Conservation (phyloP, 305 asterid species). For the Nicotiana rustica region DNA sequence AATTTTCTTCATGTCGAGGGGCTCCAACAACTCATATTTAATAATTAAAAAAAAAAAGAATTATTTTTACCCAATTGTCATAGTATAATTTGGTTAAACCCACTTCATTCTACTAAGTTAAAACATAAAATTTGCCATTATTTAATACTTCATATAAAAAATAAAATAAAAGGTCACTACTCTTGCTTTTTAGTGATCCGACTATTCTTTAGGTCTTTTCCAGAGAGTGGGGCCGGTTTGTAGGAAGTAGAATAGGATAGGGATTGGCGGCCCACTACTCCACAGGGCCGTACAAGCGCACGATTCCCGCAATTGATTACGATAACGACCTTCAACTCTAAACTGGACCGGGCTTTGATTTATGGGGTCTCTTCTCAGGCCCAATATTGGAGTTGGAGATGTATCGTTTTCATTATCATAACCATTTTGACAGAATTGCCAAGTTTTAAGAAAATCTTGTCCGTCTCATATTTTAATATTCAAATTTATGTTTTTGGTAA, state of each 20-base stretch:
- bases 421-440: background rate
- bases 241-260: constrained; percentile 5
- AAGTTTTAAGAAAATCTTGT: background rate
- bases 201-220: background rate
- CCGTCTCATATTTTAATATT: background rate
- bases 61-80: too few species aligned
- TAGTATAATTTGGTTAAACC: too few species aligned
- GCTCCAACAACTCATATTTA: too few species aligned
- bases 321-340: constrained; percentile 13
- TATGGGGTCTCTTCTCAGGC: constrained; percentile 9
- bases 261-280: constrained; percentile 30
- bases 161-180: too few species aligned
- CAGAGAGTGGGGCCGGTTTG: background rate
- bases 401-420: background rate
- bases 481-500: background rate
- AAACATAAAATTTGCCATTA: too few species aligned
- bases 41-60: too few species aligned
- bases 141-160: too few species aligned
- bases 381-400: background rate
- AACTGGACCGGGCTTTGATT: background rate
- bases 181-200: too few species aligned
- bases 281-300: constrained; percentile 25
- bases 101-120: too few species aligned
- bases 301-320: constrained; percentile 41
- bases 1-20: too few species aligned